phyloP scores from a whole-genome alignment of 1,139 yeast genomes.

The Meyerozyma smithsonii region DNA sequence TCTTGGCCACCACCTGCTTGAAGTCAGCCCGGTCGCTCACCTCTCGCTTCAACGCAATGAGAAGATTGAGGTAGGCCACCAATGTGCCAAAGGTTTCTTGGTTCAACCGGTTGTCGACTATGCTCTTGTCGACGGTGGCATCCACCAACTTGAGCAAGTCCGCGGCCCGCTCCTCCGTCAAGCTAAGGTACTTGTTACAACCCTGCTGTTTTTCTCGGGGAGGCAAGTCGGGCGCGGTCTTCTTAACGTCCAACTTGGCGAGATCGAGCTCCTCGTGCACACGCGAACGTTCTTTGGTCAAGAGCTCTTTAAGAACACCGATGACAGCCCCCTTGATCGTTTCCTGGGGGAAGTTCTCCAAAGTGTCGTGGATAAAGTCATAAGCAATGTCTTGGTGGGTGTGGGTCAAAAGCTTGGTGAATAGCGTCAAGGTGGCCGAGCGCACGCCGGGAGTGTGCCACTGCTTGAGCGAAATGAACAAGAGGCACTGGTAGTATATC shows the following conservation, averaged over 20 bases:
- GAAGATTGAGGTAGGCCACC: conserved; percentile 51
- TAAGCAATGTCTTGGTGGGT: conserved; percentile 55
- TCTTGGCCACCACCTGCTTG: conserved; percentile 14
- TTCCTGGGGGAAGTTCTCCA: conserved; percentile 64
- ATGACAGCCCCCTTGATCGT: conserved; percentile 55
- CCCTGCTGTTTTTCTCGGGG: conserved; percentile 9
- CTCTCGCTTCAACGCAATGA: conserved; percentile 38
- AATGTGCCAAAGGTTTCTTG: conserved; percentile 36
- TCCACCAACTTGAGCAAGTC: conserved; percentile 39
- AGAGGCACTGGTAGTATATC: conserved; percentile 31
- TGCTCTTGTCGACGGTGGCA: conserved; percentile 27
- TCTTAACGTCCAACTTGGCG: conserved; percentile 12
- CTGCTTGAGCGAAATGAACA: conserved; percentile 19
- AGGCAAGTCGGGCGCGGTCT: conserved; percentile 21
- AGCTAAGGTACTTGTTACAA: conserved; percentile 27
- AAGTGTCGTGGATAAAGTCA: conserved; percentile 59
- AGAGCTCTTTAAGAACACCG: conserved; percentile 63
- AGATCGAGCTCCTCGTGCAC: conserved; percentile 6
- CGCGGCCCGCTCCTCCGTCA: conserved; percentile 31
- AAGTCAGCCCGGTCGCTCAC: conserved; percentile 19
- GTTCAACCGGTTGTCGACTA: conserved; percentile 16
- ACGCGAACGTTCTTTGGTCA: conserved; percentile 26
- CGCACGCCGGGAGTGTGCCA: conserved; percentile 16
- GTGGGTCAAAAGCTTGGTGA: conserved; percentile 52
- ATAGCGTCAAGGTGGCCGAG: conserved; percentile 39